These are phyloP conservation scores for Globisporangium barbulae DNA, from an alignment of 352 stramenopile genomes.

Conservation along the genomic window DNA sequence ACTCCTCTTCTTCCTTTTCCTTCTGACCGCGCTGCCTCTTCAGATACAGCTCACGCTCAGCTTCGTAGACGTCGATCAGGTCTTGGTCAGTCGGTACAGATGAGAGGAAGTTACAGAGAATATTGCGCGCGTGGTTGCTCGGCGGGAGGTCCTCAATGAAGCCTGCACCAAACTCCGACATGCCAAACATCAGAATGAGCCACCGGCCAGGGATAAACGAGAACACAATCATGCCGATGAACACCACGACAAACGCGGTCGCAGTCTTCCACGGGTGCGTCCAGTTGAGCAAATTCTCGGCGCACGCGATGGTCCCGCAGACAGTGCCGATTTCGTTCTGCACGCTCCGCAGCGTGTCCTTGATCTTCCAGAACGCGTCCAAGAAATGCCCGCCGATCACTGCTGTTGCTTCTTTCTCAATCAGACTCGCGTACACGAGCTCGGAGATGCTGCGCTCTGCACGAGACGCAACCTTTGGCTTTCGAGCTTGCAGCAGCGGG, in stretches of 20 bases:
- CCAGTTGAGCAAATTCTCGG: conserved; percentile 87
- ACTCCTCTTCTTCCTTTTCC: conserved; percentile 42
- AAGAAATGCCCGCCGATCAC: conserved; percentile 70
- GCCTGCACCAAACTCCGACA: conserved; percentile 75
- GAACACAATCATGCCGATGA: conserved; percentile 50
- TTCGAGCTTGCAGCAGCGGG: conserved; percentile 7
- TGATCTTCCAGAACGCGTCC: conserved; percentile 81
- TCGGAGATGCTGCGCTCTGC: conserved; percentile 66
- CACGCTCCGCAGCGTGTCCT: conserved; percentile 73
- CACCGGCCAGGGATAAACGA: conserved; percentile 67
- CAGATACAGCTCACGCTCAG: conserved; percentile 59
- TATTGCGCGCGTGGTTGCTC: conserved; percentile 75
- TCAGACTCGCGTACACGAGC: conserved; percentile 62
- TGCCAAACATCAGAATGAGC: conserved; percentile 67
- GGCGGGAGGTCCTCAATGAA: conserved; percentile 75
- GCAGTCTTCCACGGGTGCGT: conserved; percentile 86
- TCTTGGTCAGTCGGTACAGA: conserved; percentile 81
- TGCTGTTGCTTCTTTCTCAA: conserved; percentile 65
- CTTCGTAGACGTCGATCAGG: conserved; percentile 71
- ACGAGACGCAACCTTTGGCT: conserved; percentile 23
- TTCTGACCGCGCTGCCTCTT: conserved; percentile 41
- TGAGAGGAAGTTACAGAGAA: conserved; percentile 79
- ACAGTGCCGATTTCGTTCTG: conserved; percentile 71
- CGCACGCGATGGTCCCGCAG: conserved; percentile 66
- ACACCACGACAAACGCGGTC: conserved; percentile 48